phyloP scores from a whole-genome alignment of 2,329 filamentous ascomycete genomes.

The Canariomyces notabilis region DNA sequence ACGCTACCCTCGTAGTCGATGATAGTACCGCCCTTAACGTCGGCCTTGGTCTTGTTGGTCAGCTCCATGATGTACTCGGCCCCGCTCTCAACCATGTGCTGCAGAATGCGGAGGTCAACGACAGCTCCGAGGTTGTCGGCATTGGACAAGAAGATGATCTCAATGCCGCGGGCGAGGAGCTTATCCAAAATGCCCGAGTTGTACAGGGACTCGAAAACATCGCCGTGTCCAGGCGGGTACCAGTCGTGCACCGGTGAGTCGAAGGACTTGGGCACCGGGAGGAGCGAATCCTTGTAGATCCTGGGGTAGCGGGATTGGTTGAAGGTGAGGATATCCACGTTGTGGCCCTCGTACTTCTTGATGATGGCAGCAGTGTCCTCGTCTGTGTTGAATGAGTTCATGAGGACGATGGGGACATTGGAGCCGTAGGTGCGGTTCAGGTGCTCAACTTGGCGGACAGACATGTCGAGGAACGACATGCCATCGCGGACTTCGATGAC shows the following conservation, averaged over 20 bases:
- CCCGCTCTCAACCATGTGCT: conserved; percentile 98
- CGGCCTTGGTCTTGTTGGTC: conserved; percentile 99
- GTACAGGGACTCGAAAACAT: conserved; percentile 99
- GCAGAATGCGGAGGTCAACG: conserved; percentile 93
- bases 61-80: conserved; percentile 99
- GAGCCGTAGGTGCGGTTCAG: conserved; percentile 97
- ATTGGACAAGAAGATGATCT: conserved; percentile 98
- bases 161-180: conserved; percentile 89
- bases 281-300: conserved; percentile 95
- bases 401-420: conserved; percentile 96
- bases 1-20: conserved; percentile 98
- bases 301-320: conserved; percentile 98
- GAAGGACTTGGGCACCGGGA: conserved; percentile 86
- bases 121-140: conserved; percentile 98
- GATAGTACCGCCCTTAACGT: conserved; percentile 99
- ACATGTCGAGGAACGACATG: conserved; percentile 99
- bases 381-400: conserved; percentile 99
- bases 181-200: conserved; percentile 98
- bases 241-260: conserved; percentile 89
- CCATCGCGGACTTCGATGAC: conserved; percentile 99
- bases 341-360: conserved; percentile 99
- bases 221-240: conserved; percentile 98
- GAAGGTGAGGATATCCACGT: conserved; percentile 99
- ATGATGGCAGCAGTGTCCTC: conserved; percentile 97
- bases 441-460: conserved; percentile 97